Evolutionary conservation across 2,329 filamentous ascomycete genomes (phyloP), one percentile per base, ranked within the genome.

Genomic region (Chaetomium olivaceum): DNA sequence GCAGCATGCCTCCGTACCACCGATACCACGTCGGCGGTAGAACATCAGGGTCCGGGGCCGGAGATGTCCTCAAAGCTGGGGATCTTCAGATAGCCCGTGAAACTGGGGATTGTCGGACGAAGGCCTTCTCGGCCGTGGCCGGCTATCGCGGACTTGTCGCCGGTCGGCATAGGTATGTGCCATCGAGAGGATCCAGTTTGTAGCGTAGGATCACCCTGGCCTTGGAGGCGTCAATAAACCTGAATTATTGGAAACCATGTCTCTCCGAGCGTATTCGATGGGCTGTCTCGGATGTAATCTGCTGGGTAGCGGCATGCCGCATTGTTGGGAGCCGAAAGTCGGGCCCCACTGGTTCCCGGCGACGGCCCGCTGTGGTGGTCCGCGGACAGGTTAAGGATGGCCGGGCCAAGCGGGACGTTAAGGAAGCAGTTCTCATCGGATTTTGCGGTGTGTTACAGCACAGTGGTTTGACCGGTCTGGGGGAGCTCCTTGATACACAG

Each of bases 1-100:
- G 39, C 55, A 11, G 33, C 16, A 58, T 29, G 43, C 43, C 25
- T 29, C 33, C 25, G 65, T 67, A 50, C 43, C 5, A 63, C 58
- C 25, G 46, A 50, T 27, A 57, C 52, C 52, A 33, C 60, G 21
- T n/a, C 27, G 51, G 5, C 51, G 14, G 36, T 58, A 33, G 36
- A 46, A 62, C 59, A 36, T 36, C 25, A 56, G 5, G 51, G 27
- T 48, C 25, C 51, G 23, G 25, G 51, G 51, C 25, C 25, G 23
- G 36, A 36, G 25, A 3, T 9, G 29, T 9, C 23, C 12, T 56
- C 54, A 21, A n/a, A 59, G 11, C 57, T 25, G 43, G 31, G 57
- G 9, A 59, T 33, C 23, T 9, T 21, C 9, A 16, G 9, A n/a
- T 16, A n/a, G 19, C 31, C 11, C 50, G 57, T 50, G 43, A n/a